Evolutionary conservation across 306 rosid species (phyloP).

Genomic region (Cucumis sativus): DNA sequence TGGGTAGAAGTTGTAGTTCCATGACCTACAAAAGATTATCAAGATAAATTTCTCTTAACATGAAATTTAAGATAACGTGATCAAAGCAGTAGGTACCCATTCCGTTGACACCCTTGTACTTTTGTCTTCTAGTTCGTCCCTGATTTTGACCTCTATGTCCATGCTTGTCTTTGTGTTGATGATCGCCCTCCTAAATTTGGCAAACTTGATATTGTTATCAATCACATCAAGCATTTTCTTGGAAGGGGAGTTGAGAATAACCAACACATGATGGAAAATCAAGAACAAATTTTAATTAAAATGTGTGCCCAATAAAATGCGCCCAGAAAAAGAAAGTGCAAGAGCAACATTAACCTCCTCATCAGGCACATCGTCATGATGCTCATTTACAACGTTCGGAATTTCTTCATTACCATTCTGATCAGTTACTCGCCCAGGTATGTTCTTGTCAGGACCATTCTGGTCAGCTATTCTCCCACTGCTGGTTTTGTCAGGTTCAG

Average conservation of each 20-base stretch:
- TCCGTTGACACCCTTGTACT: constrained; percentile 56
- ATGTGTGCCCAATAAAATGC: background rate
- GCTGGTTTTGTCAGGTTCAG: constrained; percentile 53
- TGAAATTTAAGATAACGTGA: background rate
- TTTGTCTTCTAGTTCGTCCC: constrained; percentile 55
- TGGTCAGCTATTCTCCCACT: constrained; percentile 35
- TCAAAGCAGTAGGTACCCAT: constrained; percentile 34
- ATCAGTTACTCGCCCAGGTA: constrained; percentile 31
- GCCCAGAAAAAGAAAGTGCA: background rate
- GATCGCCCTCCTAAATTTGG: constrained; percentile 47
- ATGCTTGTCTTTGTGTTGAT: constrained; percentile 42
- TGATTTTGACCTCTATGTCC: constrained; percentile 56
- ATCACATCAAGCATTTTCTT: background rate
- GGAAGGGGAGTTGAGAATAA: background rate
- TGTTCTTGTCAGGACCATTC: constrained; percentile 47
- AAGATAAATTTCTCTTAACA: background rate
- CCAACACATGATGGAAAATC: background rate
- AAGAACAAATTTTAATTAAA: background rate
- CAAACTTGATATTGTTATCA: background rate
- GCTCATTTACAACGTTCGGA: constrained; percentile 43
- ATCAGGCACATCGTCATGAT: constrained; percentile 43
- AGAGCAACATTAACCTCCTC: constrained; percentile 44
- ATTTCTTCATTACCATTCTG: constrained; percentile 45
- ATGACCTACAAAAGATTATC: constrained; percentile 37
- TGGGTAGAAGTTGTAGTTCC: constrained; percentile 48